Evolutionary conservation across 2,329 filamentous ascomycete species (phyloP), one percentile per base, ranked within the genome.

Genomic region (Myotisia sp.): DNA sequence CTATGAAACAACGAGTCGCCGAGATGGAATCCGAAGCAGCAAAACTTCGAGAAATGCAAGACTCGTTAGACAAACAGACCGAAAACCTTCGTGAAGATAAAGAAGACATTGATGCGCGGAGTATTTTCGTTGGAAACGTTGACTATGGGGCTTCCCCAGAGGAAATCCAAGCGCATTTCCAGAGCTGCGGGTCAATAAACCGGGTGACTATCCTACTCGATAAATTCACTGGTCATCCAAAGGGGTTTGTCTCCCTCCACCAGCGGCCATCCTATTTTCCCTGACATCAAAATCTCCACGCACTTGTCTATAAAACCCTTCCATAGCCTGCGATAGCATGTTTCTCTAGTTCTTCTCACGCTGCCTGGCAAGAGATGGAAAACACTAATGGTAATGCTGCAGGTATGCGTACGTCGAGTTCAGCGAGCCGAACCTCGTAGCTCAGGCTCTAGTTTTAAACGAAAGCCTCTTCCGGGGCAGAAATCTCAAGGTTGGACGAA

Each of bases 341-440:
- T 34, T 29, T 24, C 40, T 36, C 34, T 29, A 41, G 14, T 19
- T 30, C 9, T 8, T 35, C 6, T 54, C 53, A 57, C 64, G 65
- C 65, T 68, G 62, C 67, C 67, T 71, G 67, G 68, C 68, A 71
- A 70, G 65, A 70, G 65, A 61, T 56, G 64, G 46, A 45, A 33
- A 19, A n/a, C 10, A 40, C 47, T 53, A 50, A 52, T 51, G 42
- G 44, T 36, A 24, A n/a, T 26, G 34, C 36, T 60, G 58, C 60
- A 94, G 86, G 45, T 98, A 98, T 64, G 90, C 90, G 53, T 98
- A 98, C 62, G 90, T 98, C 50, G 90, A 98, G 62, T 98, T 98
- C 55, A 79, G 83, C 40, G 90, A 95, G 63, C 85, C 90, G 31
- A 86, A 75, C 59, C 69, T 94, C 41, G 87, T 98, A 43, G 84